Percentiles rank a stretch among this genome's conserved stretches.
Evolutionary conservation across 345 rosid genomes (phyloP).

Genomic region (Pistacia integerrima): DNA sequence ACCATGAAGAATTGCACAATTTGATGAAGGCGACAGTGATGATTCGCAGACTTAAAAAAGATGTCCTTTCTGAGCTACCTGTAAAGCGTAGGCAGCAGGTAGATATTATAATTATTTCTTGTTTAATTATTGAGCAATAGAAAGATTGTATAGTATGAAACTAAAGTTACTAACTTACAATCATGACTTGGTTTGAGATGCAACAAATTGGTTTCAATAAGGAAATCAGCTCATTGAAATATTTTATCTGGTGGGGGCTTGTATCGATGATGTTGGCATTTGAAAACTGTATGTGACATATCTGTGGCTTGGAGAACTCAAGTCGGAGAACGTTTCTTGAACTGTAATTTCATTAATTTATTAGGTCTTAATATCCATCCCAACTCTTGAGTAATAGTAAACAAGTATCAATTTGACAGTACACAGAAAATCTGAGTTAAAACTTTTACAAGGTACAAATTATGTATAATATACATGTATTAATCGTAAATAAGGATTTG

Average conservation of each 20-base stretch:
- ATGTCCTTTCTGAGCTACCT: conserved; percentile 90
- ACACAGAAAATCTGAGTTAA: neutral
- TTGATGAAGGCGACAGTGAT: conserved; percentile 94
- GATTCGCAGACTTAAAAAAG: conserved; percentile 94
- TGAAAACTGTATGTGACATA: neutral
- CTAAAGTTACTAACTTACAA: neutral
- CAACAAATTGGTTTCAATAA: neutral
- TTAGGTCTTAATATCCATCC: neutral
- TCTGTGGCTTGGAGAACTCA: neutral
- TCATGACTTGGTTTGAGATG: neutral
- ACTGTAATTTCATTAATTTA: conserved; percentile 8
- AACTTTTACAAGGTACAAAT: conserved; percentile 2
- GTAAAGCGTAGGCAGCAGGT: conserved; percentile 94
- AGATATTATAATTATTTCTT: conserved; percentile 6
- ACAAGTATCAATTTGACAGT: neutral
- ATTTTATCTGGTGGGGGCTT: neutral
- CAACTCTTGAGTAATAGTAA: neutral
- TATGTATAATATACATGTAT: neutral
- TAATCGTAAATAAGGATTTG: conserved; percentile 1
- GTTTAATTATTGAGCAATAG: neutral
- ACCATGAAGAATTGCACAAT: conserved; percentile 97
- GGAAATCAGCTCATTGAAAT: neutral
- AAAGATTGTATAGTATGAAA: neutral
- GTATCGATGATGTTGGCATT: neutral
- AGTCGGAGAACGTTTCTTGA: neutral